Evolutionary conservation across 768 basidiomycete genomes (phyloP).

Genomic region (Pleurotus djamor): DNA sequence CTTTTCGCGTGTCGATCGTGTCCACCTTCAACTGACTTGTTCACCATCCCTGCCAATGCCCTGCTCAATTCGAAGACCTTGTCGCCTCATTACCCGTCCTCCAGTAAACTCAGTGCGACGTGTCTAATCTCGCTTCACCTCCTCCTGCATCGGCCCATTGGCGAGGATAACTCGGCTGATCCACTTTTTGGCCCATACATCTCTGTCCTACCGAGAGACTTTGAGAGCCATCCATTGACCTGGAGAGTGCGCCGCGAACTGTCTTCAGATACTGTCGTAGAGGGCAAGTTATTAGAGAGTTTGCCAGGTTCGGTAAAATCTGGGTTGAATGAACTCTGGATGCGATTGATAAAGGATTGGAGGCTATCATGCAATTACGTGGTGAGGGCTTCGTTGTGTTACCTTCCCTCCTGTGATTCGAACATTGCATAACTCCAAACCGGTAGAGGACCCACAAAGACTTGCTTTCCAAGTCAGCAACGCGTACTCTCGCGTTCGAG

Average conservation of each 20-base stretch:
- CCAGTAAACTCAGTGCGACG: slow-evolving; percentile 47
- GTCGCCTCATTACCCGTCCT: slow-evolving; percentile 48
- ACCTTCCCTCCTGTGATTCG: slow-evolving; percentile 16
- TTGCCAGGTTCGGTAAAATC: slow-evolving; percentile 47
- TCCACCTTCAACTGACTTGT: slow-evolving; percentile 49
- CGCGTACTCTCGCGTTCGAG: neutral
- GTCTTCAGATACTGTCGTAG: slow-evolving; percentile 10
- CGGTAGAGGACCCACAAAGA: slow-evolving; percentile 17
- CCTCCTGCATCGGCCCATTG: slow-evolving; percentile 55
- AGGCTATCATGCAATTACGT: slow-evolving; percentile 38
- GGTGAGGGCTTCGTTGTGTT: slow-evolving; percentile 35
- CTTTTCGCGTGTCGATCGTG: slow-evolving; percentile 45
- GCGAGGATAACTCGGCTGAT: slow-evolving; percentile 43
- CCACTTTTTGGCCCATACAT: slow-evolving; percentile 74
- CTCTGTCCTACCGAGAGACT: slow-evolving; percentile 68
- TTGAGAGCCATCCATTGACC: slow-evolving; percentile 79
- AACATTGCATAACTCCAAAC: slow-evolving; percentile 22
- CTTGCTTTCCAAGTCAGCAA: neutral
- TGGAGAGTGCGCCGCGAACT: slow-evolving; percentile 48
- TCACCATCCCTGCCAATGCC: slow-evolving; percentile 67
- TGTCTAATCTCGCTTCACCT: slow-evolving; percentile 86
- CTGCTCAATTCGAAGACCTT: slow-evolving; percentile 78
- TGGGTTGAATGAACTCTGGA: slow-evolving; percentile 39
- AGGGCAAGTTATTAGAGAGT: slow-evolving; percentile 27
- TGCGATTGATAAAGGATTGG: slow-evolving; percentile 63